Evolutionary conservation across 192 early-diverging fungal genomes (phyloP).

Genomic region (Coemansia sp.): DNA sequence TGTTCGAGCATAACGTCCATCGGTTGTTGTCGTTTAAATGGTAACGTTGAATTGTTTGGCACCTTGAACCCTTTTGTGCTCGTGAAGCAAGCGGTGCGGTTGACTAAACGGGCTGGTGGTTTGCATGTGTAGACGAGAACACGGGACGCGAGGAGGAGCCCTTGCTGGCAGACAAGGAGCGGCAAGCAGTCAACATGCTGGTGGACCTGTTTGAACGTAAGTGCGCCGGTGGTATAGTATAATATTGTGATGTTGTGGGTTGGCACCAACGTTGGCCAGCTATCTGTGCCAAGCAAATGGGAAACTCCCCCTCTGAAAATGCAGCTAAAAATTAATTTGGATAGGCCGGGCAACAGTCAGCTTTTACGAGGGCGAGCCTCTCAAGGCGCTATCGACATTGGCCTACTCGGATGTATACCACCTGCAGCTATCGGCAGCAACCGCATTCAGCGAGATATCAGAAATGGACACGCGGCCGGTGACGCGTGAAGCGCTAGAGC

Average conservation of each 20-base stretch:
- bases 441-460: slow-evolving; percentile 88
- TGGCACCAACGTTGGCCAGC: slow-evolving; percentile 1
- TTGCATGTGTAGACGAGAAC: slow-evolving; percentile 31
- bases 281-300: no score
- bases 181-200: slow-evolving; percentile 48
- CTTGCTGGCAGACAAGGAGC: slow-evolving; percentile 47
- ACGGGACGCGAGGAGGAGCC: slow-evolving; percentile 43
- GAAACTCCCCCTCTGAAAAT: neutral
- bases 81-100: neutral
- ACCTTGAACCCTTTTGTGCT: neutral
- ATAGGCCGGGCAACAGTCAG: slow-evolving; percentile 74
- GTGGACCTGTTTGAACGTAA: slow-evolving; percentile 53
- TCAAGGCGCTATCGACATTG: slow-evolving; percentile 76
- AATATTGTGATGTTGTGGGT: neutral
- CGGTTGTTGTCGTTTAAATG: slow-evolving; percentile 25
- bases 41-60: slow-evolving; percentile 9
- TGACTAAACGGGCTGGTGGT: no score
- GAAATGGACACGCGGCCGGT: slow-evolving; percentile 80
- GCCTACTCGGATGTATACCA: slow-evolving; percentile 83
- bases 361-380: slow-evolving; percentile 80
- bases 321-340: slow-evolving; percentile 1
- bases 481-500: slow-evolving; percentile 72
- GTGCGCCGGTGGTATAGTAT: slow-evolving; percentile 7
- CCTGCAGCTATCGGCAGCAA: slow-evolving; percentile 79
- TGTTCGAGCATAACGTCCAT: slow-evolving; percentile 32